Evolutionary conservation across 208 protist genomes (phyloP).

Genomic region (Zelonia costaricensis): DNA sequence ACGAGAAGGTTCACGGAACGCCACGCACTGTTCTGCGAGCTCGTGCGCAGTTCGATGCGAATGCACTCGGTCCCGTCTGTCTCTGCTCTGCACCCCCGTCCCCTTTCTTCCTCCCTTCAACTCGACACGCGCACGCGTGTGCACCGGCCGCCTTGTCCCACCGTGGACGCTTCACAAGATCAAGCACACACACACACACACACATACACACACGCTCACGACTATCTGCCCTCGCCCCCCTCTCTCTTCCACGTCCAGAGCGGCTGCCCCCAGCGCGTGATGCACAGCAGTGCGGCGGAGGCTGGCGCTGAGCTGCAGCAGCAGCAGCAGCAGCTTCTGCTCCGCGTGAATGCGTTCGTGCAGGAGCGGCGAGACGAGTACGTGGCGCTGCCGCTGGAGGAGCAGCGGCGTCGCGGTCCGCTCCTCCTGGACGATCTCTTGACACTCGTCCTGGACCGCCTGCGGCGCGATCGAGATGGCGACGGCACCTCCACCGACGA

Average conservation of each 20-base stretch:
- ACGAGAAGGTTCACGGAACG: no score
- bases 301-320: background rate
- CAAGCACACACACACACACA: background rate
- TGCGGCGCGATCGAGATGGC: background rate
- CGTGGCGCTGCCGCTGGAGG: background rate
- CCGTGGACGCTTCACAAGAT: no score
- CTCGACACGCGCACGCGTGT: background rate
- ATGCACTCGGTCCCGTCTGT: background rate
- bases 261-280: background rate
- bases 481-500: background rate
- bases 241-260: background rate
- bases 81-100: background rate
- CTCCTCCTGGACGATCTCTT: slow-evolving; percentile 22
- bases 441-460: background rate
- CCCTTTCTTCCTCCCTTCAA: no score
- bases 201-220: background rate
- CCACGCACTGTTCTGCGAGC: no score
- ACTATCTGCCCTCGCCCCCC: background rate
- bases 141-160: no score
- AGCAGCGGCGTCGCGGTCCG: slow-evolving; percentile 23
- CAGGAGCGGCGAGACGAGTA: slow-evolving; percentile 11
- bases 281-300: background rate
- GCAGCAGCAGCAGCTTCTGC: slow-evolving; percentile 4
- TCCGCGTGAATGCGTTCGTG: slow-evolving; percentile 16
- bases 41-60: no score